Evolutionary conservation across 371 early-diverging fungal genomes (phyloP), one percentile per base, ranked within the genome.

Genomic region (Syncephalastrum sp.): DNA sequence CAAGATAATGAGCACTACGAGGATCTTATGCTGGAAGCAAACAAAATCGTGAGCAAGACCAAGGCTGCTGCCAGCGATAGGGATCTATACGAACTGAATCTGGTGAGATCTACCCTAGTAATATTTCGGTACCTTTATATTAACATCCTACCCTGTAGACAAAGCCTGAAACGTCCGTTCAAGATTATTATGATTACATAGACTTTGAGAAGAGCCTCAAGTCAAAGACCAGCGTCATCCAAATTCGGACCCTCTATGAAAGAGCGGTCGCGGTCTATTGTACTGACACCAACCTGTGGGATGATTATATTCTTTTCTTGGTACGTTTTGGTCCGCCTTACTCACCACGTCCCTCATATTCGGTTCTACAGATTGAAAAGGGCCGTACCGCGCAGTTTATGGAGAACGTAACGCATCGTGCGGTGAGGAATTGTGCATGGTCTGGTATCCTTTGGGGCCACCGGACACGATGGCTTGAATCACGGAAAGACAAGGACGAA

Each of bases 391-490:
- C 51, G 13, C 47, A 54, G 7, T 59, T 66, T n/a, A 54, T 74
- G 48, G 61, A 64, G 14, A 38, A 62, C 3, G 55, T 62, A n/a
- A 59, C 74, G 1, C 52, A 70, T 13, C 74, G 90, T 10, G 80
- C 90, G 0, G 65, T 86, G 2, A 67, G 87, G 6, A 89, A 89
- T 54, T 91, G 90, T 54, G 82, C 78, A 43, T 88, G 87, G 88
- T 79, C 84, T 4, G 90, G 87, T 14, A 71, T 64, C 29, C 60
- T 89, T 8, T 88, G 87, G 83, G 72, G 77, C 1, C 82, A 72
- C 47, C 54, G 59, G 4, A 65, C 66, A 14, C 59, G 84, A 47
- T 48, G 74, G 23, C 59, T 68, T 68, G 84, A 71, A 56, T 14
- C 44, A 13, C 14, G 12, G 23, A 41, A 19, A 6, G 21, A 54